phyloP scores from a whole-genome alignment of 768 basidiomycete genomes.

The Harrya chromipes region DNA sequence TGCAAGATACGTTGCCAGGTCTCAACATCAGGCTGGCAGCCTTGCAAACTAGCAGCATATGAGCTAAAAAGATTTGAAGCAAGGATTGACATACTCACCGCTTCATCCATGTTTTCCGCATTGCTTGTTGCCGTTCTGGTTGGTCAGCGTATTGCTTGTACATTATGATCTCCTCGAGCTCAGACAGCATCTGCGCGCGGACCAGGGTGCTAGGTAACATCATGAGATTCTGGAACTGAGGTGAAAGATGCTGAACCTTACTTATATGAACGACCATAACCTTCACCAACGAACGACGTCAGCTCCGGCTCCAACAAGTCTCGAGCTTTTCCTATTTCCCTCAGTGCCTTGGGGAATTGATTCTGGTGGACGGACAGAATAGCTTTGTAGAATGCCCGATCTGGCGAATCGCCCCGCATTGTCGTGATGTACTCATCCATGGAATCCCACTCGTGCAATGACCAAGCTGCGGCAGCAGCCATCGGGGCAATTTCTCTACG shows the following conservation, averaged over 20 bases:
- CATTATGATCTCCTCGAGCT: constrained; percentile 94
- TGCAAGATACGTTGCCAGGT: constrained; percentile 98
- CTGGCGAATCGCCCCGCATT: constrained; percentile 91
- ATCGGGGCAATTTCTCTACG: constrained; percentile 92
- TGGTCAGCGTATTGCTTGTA: constrained; percentile 96
- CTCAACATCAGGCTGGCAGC: constrained; percentile 97
- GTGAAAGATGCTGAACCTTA: constrained; percentile 36
- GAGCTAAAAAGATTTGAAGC: background rate
- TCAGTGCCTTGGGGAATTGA: constrained; percentile 87
- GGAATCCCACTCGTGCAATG: constrained; percentile 92
- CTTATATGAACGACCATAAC: constrained; percentile 98
- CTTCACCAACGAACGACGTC: constrained; percentile 89
- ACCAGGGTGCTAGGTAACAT: constrained; percentile 73
- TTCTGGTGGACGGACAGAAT: constrained; percentile 96
- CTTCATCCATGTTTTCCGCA: constrained; percentile 97
- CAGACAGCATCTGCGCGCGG: constrained; percentile 96
- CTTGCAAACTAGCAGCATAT: constrained; percentile 62
- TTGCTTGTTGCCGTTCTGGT: constrained; percentile 84
- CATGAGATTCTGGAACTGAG: constrained; percentile 7
- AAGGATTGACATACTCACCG: constrained; percentile 46
- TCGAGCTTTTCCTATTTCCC: constrained; percentile 88
- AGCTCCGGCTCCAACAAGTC: constrained; percentile 91
- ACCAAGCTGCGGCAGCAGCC: constrained; percentile 97
- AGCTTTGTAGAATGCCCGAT: constrained; percentile 93
- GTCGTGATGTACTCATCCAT: constrained; percentile 97